Evolutionary conservation across 352 stramenopile species (phyloP).

Genomic region (Aphanomyces invadans): DNA sequence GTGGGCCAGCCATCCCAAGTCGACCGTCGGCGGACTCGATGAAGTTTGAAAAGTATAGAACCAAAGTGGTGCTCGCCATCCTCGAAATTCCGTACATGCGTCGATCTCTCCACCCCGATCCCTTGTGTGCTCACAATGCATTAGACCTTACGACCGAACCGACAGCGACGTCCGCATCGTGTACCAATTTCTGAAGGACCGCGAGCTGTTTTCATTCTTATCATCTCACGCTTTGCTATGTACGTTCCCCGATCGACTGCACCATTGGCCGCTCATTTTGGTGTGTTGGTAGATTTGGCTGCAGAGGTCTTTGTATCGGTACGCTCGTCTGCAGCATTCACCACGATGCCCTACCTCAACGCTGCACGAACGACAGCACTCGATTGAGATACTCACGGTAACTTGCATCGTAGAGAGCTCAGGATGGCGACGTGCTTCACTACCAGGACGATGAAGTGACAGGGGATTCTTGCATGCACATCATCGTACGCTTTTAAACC

Average conservation of each 20-base stretch:
- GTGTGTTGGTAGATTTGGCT: conserved; percentile 36
- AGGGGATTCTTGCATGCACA: neutral
- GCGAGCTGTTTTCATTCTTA: conserved; percentile 39
- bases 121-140: too few species aligned
- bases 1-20: neutral
- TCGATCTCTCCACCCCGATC: too few species aligned
- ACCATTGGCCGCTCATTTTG: too few species aligned
- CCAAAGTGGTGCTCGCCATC: conserved; percentile 37
- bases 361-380: too few species aligned
- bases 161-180: conserved; percentile 53
- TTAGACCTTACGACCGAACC: conserved; percentile 44
- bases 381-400: neutral
- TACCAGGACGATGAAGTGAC: conserved; percentile 34
- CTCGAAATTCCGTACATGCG: conserved; percentile 46
- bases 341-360: too few species aligned
- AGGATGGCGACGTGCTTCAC: conserved; percentile 59
- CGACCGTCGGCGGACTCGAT: neutral
- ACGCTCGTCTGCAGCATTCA: neutral
- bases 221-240: conserved; percentile 44
- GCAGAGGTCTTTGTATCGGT: conserved; percentile 49
- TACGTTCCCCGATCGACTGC: conserved; percentile 27
- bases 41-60: conserved; percentile 29
- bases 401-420: conserved; percentile 31
- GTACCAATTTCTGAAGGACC: conserved; percentile 36
- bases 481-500: neutral